Conservation (phyloP, 2,329 filamentous ascomycete genomes). For the Diaporthe nobilis region DNA sequence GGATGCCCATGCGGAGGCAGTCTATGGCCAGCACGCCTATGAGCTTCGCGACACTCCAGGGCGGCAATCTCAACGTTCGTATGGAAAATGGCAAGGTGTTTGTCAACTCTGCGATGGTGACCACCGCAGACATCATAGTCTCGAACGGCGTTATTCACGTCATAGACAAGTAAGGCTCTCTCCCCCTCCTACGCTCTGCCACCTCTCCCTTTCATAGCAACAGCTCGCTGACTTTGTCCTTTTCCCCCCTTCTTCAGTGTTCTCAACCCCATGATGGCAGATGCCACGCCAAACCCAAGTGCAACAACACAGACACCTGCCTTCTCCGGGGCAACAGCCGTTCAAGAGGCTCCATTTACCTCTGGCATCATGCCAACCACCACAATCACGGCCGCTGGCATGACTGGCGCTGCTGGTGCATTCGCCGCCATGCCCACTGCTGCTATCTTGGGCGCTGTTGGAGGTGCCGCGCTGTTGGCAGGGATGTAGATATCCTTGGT, state of each 20-base stretch:
- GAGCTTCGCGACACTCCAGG: constrained; percentile 48
- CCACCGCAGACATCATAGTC: constrained; percentile 63
- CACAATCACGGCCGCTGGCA: constrained; percentile 46
- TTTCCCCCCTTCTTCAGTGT: constrained; percentile 52
- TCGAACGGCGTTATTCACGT: constrained; percentile 66
- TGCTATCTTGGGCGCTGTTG: constrained; percentile 43
- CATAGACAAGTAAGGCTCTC: constrained; percentile 52
- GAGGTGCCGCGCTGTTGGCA: constrained; percentile 42
- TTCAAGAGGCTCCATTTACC: constrained; percentile 48
- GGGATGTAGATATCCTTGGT: background rate
- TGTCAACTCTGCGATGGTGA: constrained; percentile 59
- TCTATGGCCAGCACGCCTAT: constrained; percentile 45
- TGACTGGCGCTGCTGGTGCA: constrained; percentile 41
- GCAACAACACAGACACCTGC: constrained; percentile 51
- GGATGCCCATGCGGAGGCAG: constrained; percentile 33
- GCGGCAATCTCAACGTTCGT: constrained; percentile 52
- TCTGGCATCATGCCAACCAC: constrained; percentile 47
- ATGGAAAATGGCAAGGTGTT: constrained; percentile 53
- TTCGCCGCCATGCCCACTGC: constrained; percentile 42
- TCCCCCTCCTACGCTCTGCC: constrained; percentile 46
- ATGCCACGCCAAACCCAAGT: constrained; percentile 48
- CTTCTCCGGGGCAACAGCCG: constrained; percentile 47
- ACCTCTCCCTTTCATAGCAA: constrained; percentile 43
- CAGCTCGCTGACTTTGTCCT: constrained; percentile 45
- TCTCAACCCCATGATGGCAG: constrained; percentile 52